Base-by-base conservation (phyloP, 2,329 filamentous ascomycete genomes). In the Phyllosticta paracitricarpa region DNA sequence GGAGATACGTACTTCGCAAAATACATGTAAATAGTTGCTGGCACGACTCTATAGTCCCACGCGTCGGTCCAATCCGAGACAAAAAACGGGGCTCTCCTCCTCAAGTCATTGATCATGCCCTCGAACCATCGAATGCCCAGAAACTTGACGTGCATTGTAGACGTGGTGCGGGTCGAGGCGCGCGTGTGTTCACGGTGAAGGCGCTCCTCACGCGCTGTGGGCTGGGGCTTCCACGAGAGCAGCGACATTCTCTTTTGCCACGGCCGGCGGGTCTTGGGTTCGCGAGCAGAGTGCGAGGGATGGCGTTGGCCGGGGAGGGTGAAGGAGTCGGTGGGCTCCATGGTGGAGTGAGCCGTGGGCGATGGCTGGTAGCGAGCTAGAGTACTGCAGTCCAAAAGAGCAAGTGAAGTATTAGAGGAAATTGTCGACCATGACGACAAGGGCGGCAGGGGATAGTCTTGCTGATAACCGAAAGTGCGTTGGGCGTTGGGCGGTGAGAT, bases 1-100 rank as follows among this genome's bases (percentile, higher is more conserved):
- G 59, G 56, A 28, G 24, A 51, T 65, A 69, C 81, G 70, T 81
- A 93, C 89, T 95, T 95, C 65, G 91, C 90, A 81, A 95, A 96
- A 77, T 94, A 96, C 89, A 95, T 96, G 75, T 95, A 95, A 30
- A 95, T 68, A 5, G 91, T 95, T 17, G 89, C 89, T 1, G 91
- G 91, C 51, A 96, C 82, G 52, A 96, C 89, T 59, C 91, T 84
- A 77, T 96, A 96, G 71, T 95, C 89, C 89, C 89, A 94, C 1
- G 91, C 91, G 77, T 96, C 91, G 19, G 72, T 79, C 89, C 89
- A 95, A 73, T 96, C 91, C 73, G 87, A 92, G 75, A 77, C 79
- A 70, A 94, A 96, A 71, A 82, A 95, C 0, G 91, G 91, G 7
- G 82, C 81, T 64, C 91, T 79, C 62, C 89, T 84, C 65, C 84